These are phyloP conservation scores for Theobroma cacao DNA, from an alignment of 345 rosid species.

Conservation along the genomic window DNA sequence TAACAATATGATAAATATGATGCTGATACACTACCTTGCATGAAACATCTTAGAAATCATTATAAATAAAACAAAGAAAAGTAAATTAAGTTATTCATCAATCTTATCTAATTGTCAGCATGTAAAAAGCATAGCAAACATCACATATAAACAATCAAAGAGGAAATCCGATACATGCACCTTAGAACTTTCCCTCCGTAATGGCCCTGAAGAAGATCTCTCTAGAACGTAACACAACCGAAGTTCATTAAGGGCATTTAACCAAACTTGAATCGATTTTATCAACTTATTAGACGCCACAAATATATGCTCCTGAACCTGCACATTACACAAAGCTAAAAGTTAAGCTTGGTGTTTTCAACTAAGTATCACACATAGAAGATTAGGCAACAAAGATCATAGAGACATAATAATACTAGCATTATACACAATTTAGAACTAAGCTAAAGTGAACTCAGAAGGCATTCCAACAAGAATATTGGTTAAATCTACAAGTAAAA, in stretches of 20 bases:
- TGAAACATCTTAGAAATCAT: neutral
- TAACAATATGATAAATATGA: neutral
- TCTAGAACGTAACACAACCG: conserved; percentile 65
- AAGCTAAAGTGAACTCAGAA: neutral
- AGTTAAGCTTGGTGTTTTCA: neutral
- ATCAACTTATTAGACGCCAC: conserved; percentile 61
- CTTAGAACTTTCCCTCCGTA: conserved; percentile 64
- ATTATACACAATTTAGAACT: neutral
- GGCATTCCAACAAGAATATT: neutral
- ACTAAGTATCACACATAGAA: neutral
- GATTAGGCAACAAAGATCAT: neutral
- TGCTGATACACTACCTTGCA: neutral
- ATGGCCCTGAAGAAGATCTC: conserved; percentile 45
- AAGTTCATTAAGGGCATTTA: conserved; percentile 84
- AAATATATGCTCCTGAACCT: conserved; percentile 80
- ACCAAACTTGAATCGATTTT: conserved; percentile 84
- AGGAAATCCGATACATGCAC: conserved; percentile 23
- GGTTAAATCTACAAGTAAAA: neutral
- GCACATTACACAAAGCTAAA: conserved; percentile 24
- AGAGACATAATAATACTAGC: neutral
- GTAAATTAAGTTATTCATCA: neutral
- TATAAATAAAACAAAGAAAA: neutral
- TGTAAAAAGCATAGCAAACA: conserved; percentile 1
- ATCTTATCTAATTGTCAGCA: neutral
- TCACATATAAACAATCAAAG: conserved; percentile 8